Percentiles rank a stretch among this genome's conserved stretches.
Conservation (phyloP, 176 grass and related monocot genomes). For the Carex kokanica region DNA sequence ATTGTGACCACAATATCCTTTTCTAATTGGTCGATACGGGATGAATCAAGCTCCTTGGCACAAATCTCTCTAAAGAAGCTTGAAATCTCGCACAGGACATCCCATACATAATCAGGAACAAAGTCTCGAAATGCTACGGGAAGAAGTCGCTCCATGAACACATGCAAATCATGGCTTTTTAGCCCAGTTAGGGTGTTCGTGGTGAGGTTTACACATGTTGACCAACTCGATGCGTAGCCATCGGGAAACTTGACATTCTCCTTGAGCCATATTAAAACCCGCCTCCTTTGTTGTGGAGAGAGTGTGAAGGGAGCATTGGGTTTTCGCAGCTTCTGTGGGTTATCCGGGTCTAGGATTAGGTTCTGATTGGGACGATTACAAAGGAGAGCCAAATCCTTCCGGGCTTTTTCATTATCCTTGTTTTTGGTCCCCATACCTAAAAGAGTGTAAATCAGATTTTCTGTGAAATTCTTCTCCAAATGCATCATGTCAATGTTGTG, state of each 20-base stretch:
- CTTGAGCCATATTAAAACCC: constrained; percentile 9
- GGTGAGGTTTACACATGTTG: neutral
- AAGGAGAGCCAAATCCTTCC: neutral
- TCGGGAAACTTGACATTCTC: constrained; percentile 5
- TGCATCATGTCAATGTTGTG: constrained; percentile 31
- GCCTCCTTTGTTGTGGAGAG: neutral
- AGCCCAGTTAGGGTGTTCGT: neutral
- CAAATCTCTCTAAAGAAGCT: too few relatives aligned
- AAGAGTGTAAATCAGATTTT: neutral
- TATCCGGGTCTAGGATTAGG: too few relatives aligned
- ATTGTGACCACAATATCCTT: too few relatives aligned
- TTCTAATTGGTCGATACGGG: too few relatives aligned
- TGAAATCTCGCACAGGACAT: too few relatives aligned
- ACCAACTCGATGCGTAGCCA: constrained; percentile 25
- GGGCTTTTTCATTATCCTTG: constrained; percentile 25
- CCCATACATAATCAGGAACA: too few relatives aligned
- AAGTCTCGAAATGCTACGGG: too few relatives aligned
- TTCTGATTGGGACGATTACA: neutral
- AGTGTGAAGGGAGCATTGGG: neutral
- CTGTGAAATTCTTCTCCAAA: constrained; percentile 22
- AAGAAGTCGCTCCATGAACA: too few relatives aligned
- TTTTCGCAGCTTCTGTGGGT: neutral
- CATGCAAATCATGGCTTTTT: constrained; percentile 33
- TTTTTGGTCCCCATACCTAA: neutral
- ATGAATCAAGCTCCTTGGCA: too few relatives aligned